Percentiles rank a stretch among this genome's conserved stretches.
These are phyloP conservation scores for Malassezia obtusa DNA, from an alignment of 1,284 basidiomycete genomes.

Conservation along the genomic window DNA sequence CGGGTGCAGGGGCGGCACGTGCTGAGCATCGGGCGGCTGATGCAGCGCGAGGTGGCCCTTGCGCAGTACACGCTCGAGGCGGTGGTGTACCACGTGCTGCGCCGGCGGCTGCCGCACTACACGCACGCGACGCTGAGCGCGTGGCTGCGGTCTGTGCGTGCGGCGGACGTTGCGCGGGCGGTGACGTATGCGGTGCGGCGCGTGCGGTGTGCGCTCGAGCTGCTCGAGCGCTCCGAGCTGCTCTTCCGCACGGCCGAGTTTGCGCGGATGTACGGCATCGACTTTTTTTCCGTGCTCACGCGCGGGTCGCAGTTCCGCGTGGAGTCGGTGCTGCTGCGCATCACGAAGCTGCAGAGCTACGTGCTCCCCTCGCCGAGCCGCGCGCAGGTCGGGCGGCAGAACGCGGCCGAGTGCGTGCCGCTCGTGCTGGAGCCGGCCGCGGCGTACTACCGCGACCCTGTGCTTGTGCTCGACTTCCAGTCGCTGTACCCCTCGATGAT, in stretches of 20 bases:
- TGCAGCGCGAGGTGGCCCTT: conserved; percentile 72
- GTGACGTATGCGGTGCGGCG: conserved; percentile 32
- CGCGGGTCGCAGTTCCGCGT: conserved; percentile 97
- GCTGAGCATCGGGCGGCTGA: conserved; percentile 82
- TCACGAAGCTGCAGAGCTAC: conserved; percentile 83
- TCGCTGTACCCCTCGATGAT: conserved; percentile 91
- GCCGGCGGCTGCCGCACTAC: conserved; percentile 60
- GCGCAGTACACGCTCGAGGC: conserved; percentile 82
- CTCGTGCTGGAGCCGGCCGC: conserved; percentile 88
- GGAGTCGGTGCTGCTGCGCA: conserved; percentile 93
- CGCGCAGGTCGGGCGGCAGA: conserved; percentile 58
- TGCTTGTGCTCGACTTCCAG: conserved; percentile 89
- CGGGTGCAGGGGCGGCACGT: conserved; percentile 78
- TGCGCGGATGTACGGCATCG: conserved; percentile 88
- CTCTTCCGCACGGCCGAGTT: conserved; percentile 59
- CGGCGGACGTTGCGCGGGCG: conserved; percentile 17
- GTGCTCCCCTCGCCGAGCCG: conserved; percentile 40
- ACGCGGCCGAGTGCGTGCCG: conserved; percentile 87
- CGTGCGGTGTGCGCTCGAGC: conserved; percentile 27
- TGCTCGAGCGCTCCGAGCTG: conserved; percentile 39
- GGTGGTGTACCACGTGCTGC: conserved; percentile 55
- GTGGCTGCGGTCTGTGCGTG: conserved; percentile 56
- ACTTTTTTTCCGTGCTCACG: conserved; percentile 88
- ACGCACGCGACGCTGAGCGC: conserved; percentile 59
- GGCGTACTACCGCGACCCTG: conserved; percentile 81